Conservation (phyloP, 2,329 filamentous ascomycete genomes). For the Aspergillus ochraceus region DNA sequence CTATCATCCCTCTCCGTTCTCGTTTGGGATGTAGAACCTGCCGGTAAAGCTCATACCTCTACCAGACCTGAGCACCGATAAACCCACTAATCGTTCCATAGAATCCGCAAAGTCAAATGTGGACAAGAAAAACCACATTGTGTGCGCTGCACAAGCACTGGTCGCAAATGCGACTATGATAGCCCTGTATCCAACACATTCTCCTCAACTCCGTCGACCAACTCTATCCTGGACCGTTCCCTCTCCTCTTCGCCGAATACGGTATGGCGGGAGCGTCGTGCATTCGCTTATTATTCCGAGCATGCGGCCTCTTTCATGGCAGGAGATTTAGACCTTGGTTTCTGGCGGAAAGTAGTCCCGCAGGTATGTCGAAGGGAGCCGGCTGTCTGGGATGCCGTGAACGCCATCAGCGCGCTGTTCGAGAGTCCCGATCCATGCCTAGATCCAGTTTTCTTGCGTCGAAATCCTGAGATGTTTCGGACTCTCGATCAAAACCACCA, state of each 20-base stretch:
- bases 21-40: slow-evolving; percentile 31
- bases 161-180: slow-evolving; percentile 35
- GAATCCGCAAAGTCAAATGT: slow-evolving; percentile 35
- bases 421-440: slow-evolving; percentile 25
- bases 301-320: slow-evolving; percentile 30
- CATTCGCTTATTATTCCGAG: slow-evolving; percentile 41
- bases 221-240: slow-evolving; percentile 6
- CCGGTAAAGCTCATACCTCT: slow-evolving; percentile 22
- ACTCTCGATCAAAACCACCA: slow-evolving; percentile 20
- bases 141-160: slow-evolving; percentile 30
- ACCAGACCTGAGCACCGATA: neutral
- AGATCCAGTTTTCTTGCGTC: slow-evolving; percentile 6
- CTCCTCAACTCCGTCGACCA: slow-evolving; percentile 9
- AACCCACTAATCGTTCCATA: slow-evolving; percentile 6
- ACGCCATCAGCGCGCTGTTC: slow-evolving; percentile 36
- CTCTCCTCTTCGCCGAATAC: slow-evolving; percentile 23
- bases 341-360: slow-evolving; percentile 38
- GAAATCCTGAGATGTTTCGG: neutral
- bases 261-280: slow-evolving; percentile 35
- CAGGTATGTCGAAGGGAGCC: slow-evolving; percentile 36
- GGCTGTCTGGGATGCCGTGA: slow-evolving; percentile 41
- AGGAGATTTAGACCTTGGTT: slow-evolving; percentile 35
- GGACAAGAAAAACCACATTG: slow-evolving; percentile 36
- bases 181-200: neutral
- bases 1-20: slow-evolving; percentile 18